Conservation (phyloP, 306 rosid species). For the Quercus rubra region DNA sequence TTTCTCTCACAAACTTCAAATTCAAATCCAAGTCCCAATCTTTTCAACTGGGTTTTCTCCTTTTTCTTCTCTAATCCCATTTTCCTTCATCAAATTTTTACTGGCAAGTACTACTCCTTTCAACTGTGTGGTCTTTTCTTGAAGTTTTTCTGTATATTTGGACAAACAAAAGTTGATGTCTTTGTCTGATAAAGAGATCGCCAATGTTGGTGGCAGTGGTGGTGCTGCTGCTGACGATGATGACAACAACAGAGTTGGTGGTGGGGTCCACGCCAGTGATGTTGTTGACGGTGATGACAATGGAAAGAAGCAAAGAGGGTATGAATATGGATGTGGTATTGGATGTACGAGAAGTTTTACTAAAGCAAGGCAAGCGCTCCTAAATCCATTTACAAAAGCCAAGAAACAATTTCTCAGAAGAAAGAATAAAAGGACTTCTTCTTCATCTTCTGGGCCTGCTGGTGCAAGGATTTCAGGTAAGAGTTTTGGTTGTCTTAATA, state of each 20-base stretch:
- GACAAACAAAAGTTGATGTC: slow-evolving; percentile 39
- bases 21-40: background rate
- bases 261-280: slow-evolving; percentile 29
- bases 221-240: slow-evolving; percentile 9
- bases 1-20: background rate
- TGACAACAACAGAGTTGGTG: slow-evolving; percentile 19
- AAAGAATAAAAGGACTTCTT: slow-evolving; percentile 23
- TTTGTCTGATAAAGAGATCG: slow-evolving; percentile 41
- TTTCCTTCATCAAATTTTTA: background rate
- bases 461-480: slow-evolving; percentile 31
- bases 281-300: slow-evolving; percentile 30
- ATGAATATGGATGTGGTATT: background rate
- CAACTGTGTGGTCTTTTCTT: no score
- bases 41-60: slow-evolving; percentile 1
- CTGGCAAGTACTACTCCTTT: no score
- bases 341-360: slow-evolving; percentile 22
- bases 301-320: slow-evolving; percentile 23
- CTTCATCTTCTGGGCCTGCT: slow-evolving; percentile 8
- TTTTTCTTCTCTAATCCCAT: background rate
- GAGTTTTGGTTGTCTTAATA: slow-evolving; percentile 14
- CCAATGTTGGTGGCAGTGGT: slow-evolving; percentile 21
- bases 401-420: slow-evolving; percentile 30
- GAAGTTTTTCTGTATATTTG: background rate
- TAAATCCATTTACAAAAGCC: slow-evolving; percentile 41
- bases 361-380: slow-evolving; percentile 37